Base-by-base conservation (phyloP, 2,329 filamentous ascomycete species). In the Scytalidium lignicola region DNA sequence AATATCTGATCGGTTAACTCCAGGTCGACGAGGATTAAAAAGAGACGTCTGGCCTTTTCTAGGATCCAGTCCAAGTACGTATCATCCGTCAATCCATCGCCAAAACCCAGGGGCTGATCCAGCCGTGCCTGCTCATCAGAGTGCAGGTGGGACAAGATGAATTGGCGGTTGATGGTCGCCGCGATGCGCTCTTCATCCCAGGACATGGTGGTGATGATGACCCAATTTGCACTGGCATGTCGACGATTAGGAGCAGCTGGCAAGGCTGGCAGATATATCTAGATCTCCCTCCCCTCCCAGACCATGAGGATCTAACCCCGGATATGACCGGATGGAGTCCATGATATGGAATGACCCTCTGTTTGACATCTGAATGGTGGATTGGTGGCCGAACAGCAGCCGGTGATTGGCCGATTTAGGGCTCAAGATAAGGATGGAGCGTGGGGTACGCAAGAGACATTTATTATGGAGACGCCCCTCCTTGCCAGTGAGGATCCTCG, bases 11-110 rank as follows among this genome's bases (percentile, higher is more conserved):
- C 83, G 0, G 86, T 79, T 10, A 86, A 74, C 26, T 82, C 83
- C 20, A 89, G 70, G 58, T 90, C 85, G 47, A 82, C 74, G 21
- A 90, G 71, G 37, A 88, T 82, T 43, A 91, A 71, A 60, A 90
- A 90, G 37, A 90, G 72, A 43, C 82, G 76, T 60, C 82, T 83
- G 6, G 84, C 83, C 58, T 83, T 84, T 48, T 79, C 71, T 43
- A 86, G 70, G 50, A 90, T 88, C 83, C 86, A 89, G 62, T 90
- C 85, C 72, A 86, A 83, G 63, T 90, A 90, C 1, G 85, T 89
- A 54, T 84, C 79, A 64, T 88, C 82, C 3, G 85, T 89, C 49
- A 80, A 63, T 18, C 80, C 66, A 48, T 80, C 80, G 23, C 85
- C 85, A 64, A 88, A 89, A 12, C 73, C 78, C 43, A 88, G 70